Evolutionary conservation across 176 grass and related monocot species (phyloP), one percentile per base, ranked within the genome.

Genomic region (Urochloa ruziziensis): DNA sequence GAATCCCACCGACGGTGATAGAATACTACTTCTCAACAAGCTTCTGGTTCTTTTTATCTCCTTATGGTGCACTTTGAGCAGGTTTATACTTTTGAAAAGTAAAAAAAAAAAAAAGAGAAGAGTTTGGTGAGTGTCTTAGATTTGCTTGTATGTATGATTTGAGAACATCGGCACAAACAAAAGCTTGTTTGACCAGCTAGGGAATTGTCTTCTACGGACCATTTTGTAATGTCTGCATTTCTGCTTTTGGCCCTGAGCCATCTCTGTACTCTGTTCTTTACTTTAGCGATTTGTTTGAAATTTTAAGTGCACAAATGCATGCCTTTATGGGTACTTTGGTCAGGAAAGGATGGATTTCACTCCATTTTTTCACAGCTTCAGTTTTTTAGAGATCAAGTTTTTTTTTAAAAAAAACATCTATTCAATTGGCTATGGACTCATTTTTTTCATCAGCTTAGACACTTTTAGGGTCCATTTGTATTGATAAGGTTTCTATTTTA

Each of bases 401-500:
- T 18, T 51, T 37, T 33, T 64, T n/a, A n/a, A n/a, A n/a, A n/a
- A n/a, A 53, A 60, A 0, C 30, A 44, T 78, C 2, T 62, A 4
- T 19, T 62, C 54, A 57, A 24, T 56, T 56, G 40, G 21, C 40
- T 53, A 2, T 9, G 35, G 6, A 6, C 21, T 88, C 40, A 64
- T 36, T 64, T 77, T 36, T 64, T 77, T 32, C 34, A 48, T 40
- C 46, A 11, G 18, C 11, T 65, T 47, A 4, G 2, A 19, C 12
- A 51, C 0, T 73, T 63, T 12, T 56, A 29, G 13, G 32, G 6
- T 49, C 12, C 17, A 24, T 23, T 43, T 39, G 27, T 49, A 30
- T 71, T 83, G 7, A 33, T 59, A 23, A 6, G 4, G 29, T 51
- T 80, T 72, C 0, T 76, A 48, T 59, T 86, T 37, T 70, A 98